Percentiles rank a stretch among this genome's conserved stretches.
Conservation (phyloP, 441 rosid species). For the Pelargonium cotyledonis region DNA sequence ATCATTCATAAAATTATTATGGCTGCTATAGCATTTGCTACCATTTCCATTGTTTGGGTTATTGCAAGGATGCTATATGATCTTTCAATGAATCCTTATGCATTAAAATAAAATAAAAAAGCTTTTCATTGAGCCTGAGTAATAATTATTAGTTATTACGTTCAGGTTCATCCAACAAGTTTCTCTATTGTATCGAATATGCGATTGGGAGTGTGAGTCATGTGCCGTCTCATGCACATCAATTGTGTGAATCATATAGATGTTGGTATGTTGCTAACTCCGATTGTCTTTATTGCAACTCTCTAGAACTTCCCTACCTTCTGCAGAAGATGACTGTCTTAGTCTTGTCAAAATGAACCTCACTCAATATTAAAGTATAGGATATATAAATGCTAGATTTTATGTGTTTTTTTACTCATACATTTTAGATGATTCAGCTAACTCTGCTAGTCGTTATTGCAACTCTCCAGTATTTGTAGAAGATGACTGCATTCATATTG, state of each 20-base stretch:
- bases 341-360: neutral
- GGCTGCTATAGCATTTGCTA: neutral
- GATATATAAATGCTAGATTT: neutral
- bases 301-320: neutral
- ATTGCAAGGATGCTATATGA: slow-evolving; percentile 1
- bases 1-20: neutral
- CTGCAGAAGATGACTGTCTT: neutral
- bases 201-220: neutral
- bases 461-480: no score
- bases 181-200: neutral
- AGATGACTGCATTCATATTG: neutral
- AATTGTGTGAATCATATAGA: neutral
- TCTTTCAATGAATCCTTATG: neutral
- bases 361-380: neutral
- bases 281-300: no score
- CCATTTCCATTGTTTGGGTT: neutral
- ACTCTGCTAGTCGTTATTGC: neutral
- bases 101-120: neutral
- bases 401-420: neutral
- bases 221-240: neutral
- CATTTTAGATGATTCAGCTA: neutral
- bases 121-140: neutral
- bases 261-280: neutral
- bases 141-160: neutral
- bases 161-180: neutral